Conservation (phyloP, 2,329 filamentous ascomycete genomes). For the Aspergillus bombycis region DNA sequence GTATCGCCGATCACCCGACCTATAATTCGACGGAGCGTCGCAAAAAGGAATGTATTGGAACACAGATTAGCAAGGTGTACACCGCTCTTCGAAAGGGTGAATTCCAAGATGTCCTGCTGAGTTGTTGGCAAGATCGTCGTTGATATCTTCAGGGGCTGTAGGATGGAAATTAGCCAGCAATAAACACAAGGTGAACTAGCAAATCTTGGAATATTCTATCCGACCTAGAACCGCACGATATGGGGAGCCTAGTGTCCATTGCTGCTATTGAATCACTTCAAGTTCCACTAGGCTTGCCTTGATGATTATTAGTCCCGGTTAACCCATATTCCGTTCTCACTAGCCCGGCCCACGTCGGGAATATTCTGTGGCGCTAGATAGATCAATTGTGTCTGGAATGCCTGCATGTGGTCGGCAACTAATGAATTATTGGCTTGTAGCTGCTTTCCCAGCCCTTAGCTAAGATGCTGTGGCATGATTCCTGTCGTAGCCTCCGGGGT, state of each 20-base stretch:
- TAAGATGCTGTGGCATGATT: not conserved
- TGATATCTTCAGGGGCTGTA: not conserved
- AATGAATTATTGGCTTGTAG: not conserved
- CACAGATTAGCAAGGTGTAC: slow-evolving; percentile 31
- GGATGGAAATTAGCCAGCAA: not conserved
- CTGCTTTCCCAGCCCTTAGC: not conserved
- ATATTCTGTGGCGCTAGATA: not conserved
- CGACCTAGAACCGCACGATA: not conserved
- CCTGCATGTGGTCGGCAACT: not conserved
- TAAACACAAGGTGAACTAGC: not conserved
- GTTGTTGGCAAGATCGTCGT: slow-evolving; percentile 2
- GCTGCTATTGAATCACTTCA: not conserved
- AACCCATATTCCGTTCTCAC: not conserved
- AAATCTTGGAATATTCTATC: not conserved
- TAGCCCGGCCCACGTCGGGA: not conserved
- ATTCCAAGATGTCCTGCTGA: slow-evolving; percentile 5
- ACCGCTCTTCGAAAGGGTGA: slow-evolving; percentile 25
- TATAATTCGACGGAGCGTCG: slow-evolving; percentile 9
- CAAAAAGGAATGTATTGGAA: slow-evolving; percentile 25
- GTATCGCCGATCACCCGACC: slow-evolving; percentile 34
- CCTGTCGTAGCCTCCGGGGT: not conserved
- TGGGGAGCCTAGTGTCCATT: not conserved
- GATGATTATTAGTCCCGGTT: not conserved
- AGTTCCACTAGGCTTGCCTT: not conserved
- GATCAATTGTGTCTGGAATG: not conserved